Evolutionary conservation across 2,329 filamentous ascomycete genomes (phyloP), one percentile per base, ranked within the genome.

Genomic region (Cadophora malorum): DNA sequence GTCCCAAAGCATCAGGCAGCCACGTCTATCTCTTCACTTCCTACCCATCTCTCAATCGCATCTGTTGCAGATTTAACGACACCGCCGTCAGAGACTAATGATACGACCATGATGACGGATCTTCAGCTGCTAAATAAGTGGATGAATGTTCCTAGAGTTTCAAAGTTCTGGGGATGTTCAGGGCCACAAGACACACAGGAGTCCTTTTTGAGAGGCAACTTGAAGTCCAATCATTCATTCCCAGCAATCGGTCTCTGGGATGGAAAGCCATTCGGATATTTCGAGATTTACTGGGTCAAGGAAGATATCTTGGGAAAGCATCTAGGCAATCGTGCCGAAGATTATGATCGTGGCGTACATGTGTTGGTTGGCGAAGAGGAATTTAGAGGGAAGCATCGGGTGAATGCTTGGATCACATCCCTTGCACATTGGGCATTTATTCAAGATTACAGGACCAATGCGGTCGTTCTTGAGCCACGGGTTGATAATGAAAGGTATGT

Each of bases 281-380:
- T 99, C 77, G 96, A 99, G 81, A 86, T 99, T 41, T 99, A 99
- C 81, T 99, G 96, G 95, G 93, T 96, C 3, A 97, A 97, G 76
- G 96, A 99, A 78, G 96, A 98, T 76, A 81, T 84, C 0, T 79
- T 99, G 0, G 93, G 92, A 0, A 86, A 84, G 59, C 84, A 93
- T 71, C 79, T 96, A n/a, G 85, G 89, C 78, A 85, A 85, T 25
- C 85, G 86, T 3, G 88, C 89, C 0, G 87, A 86, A 8, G 92
- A 97, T 74, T 98, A 91, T 80, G 95, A 98, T 74, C 85, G 96
- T 7, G 96, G 96, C 0, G 81, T 98, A 21, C 96, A 99, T 76
- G 88, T 96, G 14, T 82, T 99, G 49, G 86, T 99, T 3, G 96
- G 96, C 0, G 96, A 98, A 80, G 90, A 97, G 74, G 96, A 96